Evolutionary conservation across 2,329 filamentous ascomycete genomes (phyloP).

Genomic region (Aspergillus pseudotamarii): DNA sequence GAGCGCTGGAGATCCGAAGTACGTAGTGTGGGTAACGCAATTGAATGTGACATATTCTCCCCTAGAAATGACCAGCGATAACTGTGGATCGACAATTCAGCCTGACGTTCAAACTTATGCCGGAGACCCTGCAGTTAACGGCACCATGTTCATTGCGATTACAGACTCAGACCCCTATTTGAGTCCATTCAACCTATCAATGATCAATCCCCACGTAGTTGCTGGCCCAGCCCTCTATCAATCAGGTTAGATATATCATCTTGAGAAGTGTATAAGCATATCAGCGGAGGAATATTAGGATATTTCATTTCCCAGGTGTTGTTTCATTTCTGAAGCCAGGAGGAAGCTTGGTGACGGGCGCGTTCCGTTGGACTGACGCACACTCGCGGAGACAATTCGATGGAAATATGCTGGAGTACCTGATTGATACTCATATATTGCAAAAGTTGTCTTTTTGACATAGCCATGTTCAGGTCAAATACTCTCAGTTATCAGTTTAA

Average conservation of each 20-base stretch:
- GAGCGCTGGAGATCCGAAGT: conserved; percentile 61
- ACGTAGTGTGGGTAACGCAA: conserved; percentile 76
- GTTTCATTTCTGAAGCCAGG: neutral
- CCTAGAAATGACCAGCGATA: conserved; percentile 54
- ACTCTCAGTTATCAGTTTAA: neutral
- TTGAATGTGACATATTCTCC: conserved; percentile 73
- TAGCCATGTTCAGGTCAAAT: neutral
- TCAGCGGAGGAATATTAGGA: neutral
- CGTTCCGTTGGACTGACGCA: no score
- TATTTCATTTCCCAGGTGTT: neutral
- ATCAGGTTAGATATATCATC: conserved; percentile 61
- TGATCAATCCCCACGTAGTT: conserved; percentile 75
- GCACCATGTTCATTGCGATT: conserved; percentile 76
- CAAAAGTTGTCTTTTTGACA: no score
- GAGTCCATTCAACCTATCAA: conserved; percentile 74
- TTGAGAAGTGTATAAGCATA: neutral
- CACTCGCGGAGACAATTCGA: no score
- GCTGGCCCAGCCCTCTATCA: conserved; percentile 74
- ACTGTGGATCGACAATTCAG: conserved; percentile 70
- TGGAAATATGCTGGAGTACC: no score
- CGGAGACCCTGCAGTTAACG: conserved; percentile 71
- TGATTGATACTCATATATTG: no score
- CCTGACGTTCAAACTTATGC: conserved; percentile 69
- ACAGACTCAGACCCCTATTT: conserved; percentile 67
- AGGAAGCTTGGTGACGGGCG: neutral